Conservation (phyloP, 257 asterid species). For the Jasminum sambac region DNA sequence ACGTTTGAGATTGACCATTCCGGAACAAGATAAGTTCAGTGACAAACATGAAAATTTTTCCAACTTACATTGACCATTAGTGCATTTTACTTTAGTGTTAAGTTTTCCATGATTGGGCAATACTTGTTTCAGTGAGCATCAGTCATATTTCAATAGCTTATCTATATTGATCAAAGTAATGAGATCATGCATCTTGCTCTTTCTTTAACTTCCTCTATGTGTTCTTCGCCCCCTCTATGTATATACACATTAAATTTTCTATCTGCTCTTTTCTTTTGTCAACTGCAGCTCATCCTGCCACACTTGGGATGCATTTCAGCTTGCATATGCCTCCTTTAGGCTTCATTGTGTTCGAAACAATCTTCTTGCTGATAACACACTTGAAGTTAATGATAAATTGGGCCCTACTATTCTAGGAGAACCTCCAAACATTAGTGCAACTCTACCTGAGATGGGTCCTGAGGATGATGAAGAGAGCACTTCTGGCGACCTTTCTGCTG, state of each 20-base stretch:
- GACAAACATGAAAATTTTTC: background rate
- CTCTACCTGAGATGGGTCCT: constrained; percentile 62
- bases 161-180: background rate
- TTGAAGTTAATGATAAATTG: constrained; percentile 39
- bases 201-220: background rate
- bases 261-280: constrained; percentile 19
- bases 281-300: constrained; percentile 82
- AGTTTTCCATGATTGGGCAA: background rate
- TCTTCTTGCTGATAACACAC: constrained; percentile 40
- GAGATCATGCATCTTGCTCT: constrained; percentile 1
- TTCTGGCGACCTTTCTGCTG: constrained; percentile 73
- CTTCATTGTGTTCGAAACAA: constrained; percentile 70
- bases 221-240: background rate
- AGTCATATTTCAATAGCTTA: background rate
- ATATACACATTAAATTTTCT: background rate
- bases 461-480: constrained; percentile 81
- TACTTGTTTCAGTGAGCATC: background rate
- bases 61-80: background rate
- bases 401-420: constrained; percentile 84
- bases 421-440: constrained; percentile 64
- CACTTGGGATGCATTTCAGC: constrained; percentile 92
- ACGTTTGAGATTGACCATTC: background rate
- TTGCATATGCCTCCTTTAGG: constrained; percentile 87
- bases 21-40: background rate
- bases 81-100: background rate